These are phyloP conservation scores for Mycena galopus DNA, from an alignment of 768 basidiomycete species.

Conservation along the genomic window DNA sequence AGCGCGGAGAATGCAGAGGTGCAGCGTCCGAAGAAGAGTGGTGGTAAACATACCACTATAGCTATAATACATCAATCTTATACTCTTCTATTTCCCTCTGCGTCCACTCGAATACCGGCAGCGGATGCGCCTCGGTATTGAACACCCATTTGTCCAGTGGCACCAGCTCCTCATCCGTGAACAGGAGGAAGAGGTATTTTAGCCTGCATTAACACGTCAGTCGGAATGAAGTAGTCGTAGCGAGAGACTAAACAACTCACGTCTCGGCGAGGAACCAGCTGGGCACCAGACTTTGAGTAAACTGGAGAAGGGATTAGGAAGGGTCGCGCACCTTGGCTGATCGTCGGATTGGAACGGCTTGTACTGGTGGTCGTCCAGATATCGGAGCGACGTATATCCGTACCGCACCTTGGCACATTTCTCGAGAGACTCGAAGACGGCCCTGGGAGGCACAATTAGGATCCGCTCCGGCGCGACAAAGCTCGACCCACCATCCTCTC, in stretches of 20 bases:
- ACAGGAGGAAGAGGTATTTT: constrained; percentile 78
- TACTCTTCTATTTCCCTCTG: constrained; percentile 62
- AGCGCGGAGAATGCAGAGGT: too few species aligned
- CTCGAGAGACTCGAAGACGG: constrained; percentile 27
- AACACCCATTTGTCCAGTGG: constrained; percentile 70
- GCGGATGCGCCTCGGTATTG: constrained; percentile 80
- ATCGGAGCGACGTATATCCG: constrained; percentile 46
- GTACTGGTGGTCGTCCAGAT: constrained; percentile 57
- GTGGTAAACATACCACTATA: neutral
- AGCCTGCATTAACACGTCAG: constrained; percentile 42
- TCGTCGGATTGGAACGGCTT: constrained; percentile 64
- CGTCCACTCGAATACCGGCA: constrained; percentile 75
- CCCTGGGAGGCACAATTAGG: constrained; percentile 35
- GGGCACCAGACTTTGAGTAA: constrained; percentile 34
- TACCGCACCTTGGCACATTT: constrained; percentile 21
- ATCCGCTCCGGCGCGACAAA: constrained; percentile 51
- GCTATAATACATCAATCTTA: constrained; percentile 43
- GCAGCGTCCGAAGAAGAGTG: too few species aligned
- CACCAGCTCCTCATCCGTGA: constrained; percentile 66
- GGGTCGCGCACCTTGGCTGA: constrained; percentile 50
- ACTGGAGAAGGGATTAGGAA: too few species aligned
- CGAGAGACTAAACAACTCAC: too few species aligned
- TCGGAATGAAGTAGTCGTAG: too few species aligned
- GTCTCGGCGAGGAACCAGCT: constrained; percentile 63
- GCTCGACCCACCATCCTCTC: constrained; percentile 49